A percentile compares a stretch with the other conserved stretches of the same genome.
phyloP scores from a whole-genome alignment of 1,139 yeast genomes.

The Yamadazyma spencermartinsiae region DNA sequence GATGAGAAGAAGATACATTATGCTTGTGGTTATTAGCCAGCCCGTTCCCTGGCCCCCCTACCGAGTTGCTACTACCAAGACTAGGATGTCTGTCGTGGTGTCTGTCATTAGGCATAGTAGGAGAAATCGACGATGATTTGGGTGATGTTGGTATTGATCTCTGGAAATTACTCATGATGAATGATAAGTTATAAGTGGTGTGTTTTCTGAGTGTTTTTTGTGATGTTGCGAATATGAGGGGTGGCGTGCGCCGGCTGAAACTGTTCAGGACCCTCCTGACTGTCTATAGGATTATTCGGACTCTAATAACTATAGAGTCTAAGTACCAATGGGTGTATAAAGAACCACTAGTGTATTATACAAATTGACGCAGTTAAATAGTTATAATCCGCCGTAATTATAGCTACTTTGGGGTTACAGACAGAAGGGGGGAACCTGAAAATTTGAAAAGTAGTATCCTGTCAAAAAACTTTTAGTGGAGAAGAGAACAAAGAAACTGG shows the following conservation, averaged over 20 bases:
- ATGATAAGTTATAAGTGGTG: background rate
- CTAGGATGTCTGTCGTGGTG: slow-evolving; percentile 3
- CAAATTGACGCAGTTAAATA: too few species aligned
- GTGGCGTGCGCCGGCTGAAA: slow-evolving; percentile 1
- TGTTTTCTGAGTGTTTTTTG: background rate
- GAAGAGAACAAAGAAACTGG: background rate
- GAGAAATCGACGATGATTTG: slow-evolving; percentile 8
- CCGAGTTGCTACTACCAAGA: background rate
- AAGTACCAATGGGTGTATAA: background rate
- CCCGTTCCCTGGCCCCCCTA: too few species aligned
- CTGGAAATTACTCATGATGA: slow-evolving; percentile 13
- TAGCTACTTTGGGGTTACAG: too few species aligned
- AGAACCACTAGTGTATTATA: background rate
- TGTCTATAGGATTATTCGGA: background rate
- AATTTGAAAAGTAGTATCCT: background rate
- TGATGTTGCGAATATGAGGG: slow-evolving; percentile 3
- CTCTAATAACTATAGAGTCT: background rate
- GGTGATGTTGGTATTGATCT: slow-evolving; percentile 18
- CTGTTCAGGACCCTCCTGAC: background rate
- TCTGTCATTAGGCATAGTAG: slow-evolving; percentile 11
- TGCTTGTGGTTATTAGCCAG: slow-evolving; percentile 1
- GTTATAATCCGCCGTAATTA: too few species aligned
- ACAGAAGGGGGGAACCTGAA: background rate
- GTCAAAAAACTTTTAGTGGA: slow-evolving; percentile 1
- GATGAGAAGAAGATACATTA: slow-evolving; percentile 3